phyloP scores from a whole-genome alignment of 495 filamentous ascomycete species.

The Corynascus novoguineensis region DNA sequence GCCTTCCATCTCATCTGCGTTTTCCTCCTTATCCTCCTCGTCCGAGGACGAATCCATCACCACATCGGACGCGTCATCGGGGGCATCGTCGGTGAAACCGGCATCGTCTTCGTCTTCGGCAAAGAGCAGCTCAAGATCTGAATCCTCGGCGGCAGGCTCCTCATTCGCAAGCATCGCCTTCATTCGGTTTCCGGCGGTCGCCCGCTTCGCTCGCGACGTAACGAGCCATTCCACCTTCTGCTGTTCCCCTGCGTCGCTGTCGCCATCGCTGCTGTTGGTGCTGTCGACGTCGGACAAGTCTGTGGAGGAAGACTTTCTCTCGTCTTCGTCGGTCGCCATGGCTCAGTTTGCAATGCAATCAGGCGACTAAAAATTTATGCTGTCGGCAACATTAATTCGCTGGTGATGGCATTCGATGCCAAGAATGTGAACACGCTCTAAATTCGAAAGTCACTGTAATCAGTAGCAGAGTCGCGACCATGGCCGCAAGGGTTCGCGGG shows the following conservation, averaged over 20 bases:
- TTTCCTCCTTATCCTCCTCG: constrained; percentile 71
- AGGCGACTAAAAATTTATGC: background rate
- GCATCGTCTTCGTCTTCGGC: constrained; percentile 82
- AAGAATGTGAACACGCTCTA: background rate
- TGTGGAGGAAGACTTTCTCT: constrained; percentile 20
- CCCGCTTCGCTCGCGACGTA: constrained; percentile 69
- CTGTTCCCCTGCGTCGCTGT: constrained; percentile 22
- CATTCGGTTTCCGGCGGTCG: constrained; percentile 82
- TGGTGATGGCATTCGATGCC: background rate
- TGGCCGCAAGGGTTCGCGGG: background rate
- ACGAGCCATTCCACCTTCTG: constrained; percentile 64
- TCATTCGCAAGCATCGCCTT: constrained; percentile 71
- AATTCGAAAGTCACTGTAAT: background rate
- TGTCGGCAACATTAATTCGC: background rate
- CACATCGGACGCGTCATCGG: constrained; percentile 68
- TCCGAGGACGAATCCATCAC: constrained; percentile 78
- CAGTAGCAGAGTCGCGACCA: no score
- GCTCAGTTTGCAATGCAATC: background rate
- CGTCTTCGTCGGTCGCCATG: constrained; percentile 27
- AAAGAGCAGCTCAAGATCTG: constrained; percentile 75
- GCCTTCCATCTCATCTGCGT: constrained; percentile 62
- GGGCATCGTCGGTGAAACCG: constrained; percentile 64
- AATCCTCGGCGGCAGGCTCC: constrained; percentile 52
- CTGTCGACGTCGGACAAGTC: constrained; percentile 24
- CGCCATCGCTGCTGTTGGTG: constrained; percentile 22